phyloP scores from a whole-genome alignment of 129 eudicot species.

The Cynara cardunculus region DNA sequence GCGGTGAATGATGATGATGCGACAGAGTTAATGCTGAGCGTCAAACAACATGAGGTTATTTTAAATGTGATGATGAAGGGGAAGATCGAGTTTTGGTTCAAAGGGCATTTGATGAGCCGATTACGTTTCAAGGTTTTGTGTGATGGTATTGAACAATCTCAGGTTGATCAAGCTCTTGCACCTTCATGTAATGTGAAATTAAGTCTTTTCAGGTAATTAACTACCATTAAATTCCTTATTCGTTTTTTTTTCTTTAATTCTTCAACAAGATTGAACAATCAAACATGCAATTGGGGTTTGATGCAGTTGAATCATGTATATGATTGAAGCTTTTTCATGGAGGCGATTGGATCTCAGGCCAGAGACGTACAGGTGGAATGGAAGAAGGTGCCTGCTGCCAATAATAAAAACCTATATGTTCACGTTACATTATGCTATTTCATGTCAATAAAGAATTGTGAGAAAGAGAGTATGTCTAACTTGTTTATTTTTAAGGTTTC shows the following conservation, averaged over 20 bases:
- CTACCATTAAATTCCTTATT: neutral
- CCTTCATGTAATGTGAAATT: constrained; percentile 33
- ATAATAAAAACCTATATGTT: neutral
- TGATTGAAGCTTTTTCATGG: no score
- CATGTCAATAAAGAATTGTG: neutral
- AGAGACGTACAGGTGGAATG: neutral
- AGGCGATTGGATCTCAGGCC: no score
- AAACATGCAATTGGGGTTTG: no score
- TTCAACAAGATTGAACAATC: no score
- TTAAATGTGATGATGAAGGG: constrained; percentile 31
- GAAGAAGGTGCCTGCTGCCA: neutral
- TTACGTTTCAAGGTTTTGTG: constrained; percentile 36
- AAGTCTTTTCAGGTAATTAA: constrained; percentile 17
- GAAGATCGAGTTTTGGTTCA: constrained; percentile 19
- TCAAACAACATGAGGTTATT: neutral
- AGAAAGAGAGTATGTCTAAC: neutral
- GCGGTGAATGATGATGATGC: constrained; percentile 32
- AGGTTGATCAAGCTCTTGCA: constrained; percentile 35
- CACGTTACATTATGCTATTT: neutral
- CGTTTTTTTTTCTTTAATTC: no score
- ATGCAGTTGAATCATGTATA: no score
- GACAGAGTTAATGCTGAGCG: constrained; percentile 15
- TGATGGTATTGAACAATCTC: constrained; percentile 24
- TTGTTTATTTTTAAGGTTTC: neutral
- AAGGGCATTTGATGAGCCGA: constrained; percentile 20